These are phyloP conservation scores for Ceratopteris richardii DNA, from an alignment of 75 land plant species.

Conservation along the genomic window DNA sequence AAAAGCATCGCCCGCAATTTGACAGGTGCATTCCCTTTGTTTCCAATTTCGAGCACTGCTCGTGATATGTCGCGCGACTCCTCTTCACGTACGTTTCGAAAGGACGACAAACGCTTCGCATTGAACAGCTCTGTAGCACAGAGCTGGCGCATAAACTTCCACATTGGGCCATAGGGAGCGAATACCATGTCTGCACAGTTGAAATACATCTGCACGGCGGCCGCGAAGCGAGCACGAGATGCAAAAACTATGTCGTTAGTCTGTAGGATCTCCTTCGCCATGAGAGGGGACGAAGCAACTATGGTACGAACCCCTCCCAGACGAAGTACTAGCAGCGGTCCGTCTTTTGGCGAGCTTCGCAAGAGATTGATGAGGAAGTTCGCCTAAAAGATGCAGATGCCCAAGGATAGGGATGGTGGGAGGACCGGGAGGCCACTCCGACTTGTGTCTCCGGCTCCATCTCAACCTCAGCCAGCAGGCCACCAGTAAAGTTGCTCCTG, in stretches of 20 bases:
- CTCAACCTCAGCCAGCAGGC: no score
- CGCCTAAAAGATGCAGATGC: conserved; percentile 30
- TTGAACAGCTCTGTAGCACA: conserved; percentile 24
- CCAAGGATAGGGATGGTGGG: conserved; percentile 30
- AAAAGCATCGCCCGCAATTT: background rate
- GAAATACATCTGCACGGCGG: background rate
- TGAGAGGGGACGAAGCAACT: conserved; percentile 29
- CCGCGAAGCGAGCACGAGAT: conserved; percentile 11
- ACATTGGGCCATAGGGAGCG: conserved; percentile 30
- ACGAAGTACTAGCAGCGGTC: conserved; percentile 35
- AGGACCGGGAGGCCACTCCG: conserved; percentile 13
- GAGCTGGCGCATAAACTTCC: conserved; percentile 26
- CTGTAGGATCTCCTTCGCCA: conserved; percentile 33
- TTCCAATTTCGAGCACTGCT: background rate
- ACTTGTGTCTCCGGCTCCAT: no score
- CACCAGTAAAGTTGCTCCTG: no score
- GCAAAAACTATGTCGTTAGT: conserved; percentile 36
- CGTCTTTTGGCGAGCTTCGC: conserved; percentile 24
- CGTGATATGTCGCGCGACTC: conserved; percentile 13
- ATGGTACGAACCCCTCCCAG: conserved; percentile 29
- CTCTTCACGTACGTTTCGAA: conserved; percentile 16
- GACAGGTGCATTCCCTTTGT: background rate
- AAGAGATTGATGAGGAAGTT: conserved; percentile 27
- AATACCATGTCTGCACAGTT: conserved; percentile 13
- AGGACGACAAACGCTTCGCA: conserved; percentile 18